Percentiles rank a stretch among this genome's conserved stretches.
phyloP scores from a whole-genome alignment of 73 alveolate species.

The Stentor coeruleus region DNA sequence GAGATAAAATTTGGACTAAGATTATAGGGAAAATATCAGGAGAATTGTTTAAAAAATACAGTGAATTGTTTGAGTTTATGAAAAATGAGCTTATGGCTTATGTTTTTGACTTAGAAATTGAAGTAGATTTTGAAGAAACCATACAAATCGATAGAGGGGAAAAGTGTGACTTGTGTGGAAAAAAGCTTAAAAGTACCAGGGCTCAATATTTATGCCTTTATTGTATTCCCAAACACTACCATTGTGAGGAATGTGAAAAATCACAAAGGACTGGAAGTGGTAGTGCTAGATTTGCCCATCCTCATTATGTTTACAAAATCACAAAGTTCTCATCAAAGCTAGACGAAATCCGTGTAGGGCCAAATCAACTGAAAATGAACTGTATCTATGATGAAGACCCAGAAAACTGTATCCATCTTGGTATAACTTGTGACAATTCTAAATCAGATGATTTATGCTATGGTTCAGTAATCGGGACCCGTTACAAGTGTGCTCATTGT shows the following conservation, averaged over 20 bases:
- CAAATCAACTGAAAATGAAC: background rate
- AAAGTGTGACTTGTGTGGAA: background rate
- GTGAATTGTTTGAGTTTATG: no score
- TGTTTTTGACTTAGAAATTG: no score
- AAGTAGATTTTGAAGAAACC: background rate
- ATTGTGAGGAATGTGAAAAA: constrained; percentile 18
- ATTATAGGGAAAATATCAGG: no score
- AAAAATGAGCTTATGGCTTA: no score
- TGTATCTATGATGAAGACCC: background rate
- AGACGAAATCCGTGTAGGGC: background rate
- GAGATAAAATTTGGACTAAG: no score
- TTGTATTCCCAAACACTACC: constrained; percentile 12
- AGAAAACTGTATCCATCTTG: background rate
- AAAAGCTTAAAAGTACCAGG: background rate
- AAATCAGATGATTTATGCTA: background rate
- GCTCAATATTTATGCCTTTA: constrained; percentile 14
- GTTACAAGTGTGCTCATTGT: constrained; percentile 40
- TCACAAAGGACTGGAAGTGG: background rate
- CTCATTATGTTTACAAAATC: constrained; percentile 15
- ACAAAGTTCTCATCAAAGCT: background rate
- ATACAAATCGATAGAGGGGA: background rate
- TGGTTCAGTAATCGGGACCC: constrained; percentile 31
- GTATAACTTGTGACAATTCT: constrained; percentile 18
- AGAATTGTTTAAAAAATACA: no score
- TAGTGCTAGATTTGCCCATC: constrained; percentile 25